A percentile compares a stretch with the other conserved stretches of the same genome.
Evolutionary conservation across 495 filamentous ascomycete genomes (phyloP).

Genomic region (Penicillium lividum): DNA sequence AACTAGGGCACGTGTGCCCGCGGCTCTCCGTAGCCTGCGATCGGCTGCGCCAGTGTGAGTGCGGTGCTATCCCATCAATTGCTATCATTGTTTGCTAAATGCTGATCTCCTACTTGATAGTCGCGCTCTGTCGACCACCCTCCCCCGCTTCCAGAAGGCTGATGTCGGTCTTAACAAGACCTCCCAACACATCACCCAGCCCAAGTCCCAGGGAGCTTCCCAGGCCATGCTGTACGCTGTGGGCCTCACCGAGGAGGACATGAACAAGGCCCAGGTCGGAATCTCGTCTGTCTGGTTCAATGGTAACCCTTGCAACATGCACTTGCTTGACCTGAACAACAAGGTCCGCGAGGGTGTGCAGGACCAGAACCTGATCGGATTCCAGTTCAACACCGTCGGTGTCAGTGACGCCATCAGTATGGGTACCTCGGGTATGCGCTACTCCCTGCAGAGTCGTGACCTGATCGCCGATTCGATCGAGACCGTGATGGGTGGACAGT

Average conservation of each 20-base stretch:
- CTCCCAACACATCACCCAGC: constrained; percentile 84
- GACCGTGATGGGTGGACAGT: constrained; percentile 98
- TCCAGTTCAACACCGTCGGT: constrained; percentile 97
- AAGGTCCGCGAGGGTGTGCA: constrained; percentile 83
- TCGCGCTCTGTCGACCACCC: constrained; percentile 51
- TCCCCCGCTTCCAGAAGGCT: constrained; percentile 42
- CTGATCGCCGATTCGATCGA: constrained; percentile 97
- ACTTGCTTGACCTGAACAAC: constrained; percentile 83
- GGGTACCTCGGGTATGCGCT: constrained; percentile 79
- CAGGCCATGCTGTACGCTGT: constrained; percentile 99
- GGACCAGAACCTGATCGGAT: constrained; percentile 73
- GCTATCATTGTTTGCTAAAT: constrained; percentile 13
- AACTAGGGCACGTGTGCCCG: constrained; percentile 44
- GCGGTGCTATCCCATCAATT: constrained; percentile 4
- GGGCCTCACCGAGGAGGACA: constrained; percentile 76
- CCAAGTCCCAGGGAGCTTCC: constrained; percentile 94
- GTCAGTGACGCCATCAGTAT: constrained; percentile 70
- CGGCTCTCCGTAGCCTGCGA: constrained; percentile 41
- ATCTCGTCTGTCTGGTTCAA: constrained; percentile 90
- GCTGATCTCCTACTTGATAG: constrained; percentile 24
- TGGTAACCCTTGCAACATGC: constrained; percentile 99
- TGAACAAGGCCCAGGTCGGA: constrained; percentile 93
- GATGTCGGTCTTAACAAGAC: constrained; percentile 68
- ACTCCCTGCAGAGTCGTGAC: constrained; percentile 89
- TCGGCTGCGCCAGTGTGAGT: constrained; percentile 28